Base-by-base conservation (phyloP, 495 filamentous ascomycete species). In the Eremomyces bilateralis region DNA sequence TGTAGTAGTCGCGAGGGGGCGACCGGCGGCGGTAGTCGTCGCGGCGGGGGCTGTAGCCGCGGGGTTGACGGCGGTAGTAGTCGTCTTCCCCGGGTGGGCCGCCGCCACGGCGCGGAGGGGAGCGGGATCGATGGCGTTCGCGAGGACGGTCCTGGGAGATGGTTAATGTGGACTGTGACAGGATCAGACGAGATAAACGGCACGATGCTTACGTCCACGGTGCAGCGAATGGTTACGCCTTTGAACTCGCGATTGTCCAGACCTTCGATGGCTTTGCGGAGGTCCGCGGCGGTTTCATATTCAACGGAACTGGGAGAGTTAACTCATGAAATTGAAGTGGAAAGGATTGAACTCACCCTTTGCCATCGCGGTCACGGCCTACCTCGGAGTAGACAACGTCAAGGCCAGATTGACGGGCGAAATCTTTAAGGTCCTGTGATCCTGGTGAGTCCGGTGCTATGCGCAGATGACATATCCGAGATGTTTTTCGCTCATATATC, bases 301-400 rank as follows among this genome's bases (percentile, higher is more conserved):
- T 97, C 88, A 46, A 97, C 88, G 56, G 94, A 94, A 51, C 90
- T 95, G 43, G 32, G n/a, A n/a, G n/a, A n/a, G n/a, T n/a, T n/a
- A n/a, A n/a, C n/a, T n/a, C n/a, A n/a, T n/a, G n/a, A n/a, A n/a
- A n/a, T n/a, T n/a, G n/a, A n/a, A n/a, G n/a, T n/a, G n/a, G n/a
- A n/a, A n/a, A n/a, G n/a, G n/a, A n/a, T 30, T 32, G 35, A 40
- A 65, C 81, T 57, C 56, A 95, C 90, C 88, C 88, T 70, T 74
- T 79, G 42, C 83, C 81, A 56, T 82, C 79, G 42, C 77, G 79
- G 45, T 92, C 88, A 49, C 88, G 81, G 52, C 75, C 76, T 19
- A 90, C 84, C 61, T 99, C 88, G 34, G 83, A 93, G 52, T 91
- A 99, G 40, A 99, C 88, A 44, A 99, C 88, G 54, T 95, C 90